Percentiles rank a stretch among this genome's conserved stretches.
These are phyloP conservation scores for Phytopythium aichiense DNA, from an alignment of 352 stramenopile genomes.

Conservation along the genomic window DNA sequence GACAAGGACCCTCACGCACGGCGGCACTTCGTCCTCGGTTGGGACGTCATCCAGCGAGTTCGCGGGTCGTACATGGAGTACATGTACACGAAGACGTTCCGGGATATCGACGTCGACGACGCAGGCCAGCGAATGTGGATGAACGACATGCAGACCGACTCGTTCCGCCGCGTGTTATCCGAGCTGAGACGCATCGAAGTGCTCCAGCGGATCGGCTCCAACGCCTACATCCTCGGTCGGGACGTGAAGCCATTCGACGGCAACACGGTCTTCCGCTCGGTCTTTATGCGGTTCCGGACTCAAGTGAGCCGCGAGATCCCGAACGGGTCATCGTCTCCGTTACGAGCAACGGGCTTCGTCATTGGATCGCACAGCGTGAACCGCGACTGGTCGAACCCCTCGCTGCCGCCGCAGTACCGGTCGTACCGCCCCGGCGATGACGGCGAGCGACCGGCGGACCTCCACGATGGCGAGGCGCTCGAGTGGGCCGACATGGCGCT, in stretches of 20 bases:
- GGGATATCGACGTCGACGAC: conserved; percentile 7
- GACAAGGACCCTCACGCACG: neutral
- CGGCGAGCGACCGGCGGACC: neutral
- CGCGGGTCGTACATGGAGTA: conserved; percentile 15
- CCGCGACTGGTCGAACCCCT: conserved; percentile 14
- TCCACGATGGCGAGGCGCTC: neutral
- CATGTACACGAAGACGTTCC: conserved; percentile 17
- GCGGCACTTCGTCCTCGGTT: conserved; percentile 7
- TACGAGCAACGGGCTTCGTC: neutral
- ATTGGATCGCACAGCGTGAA: conserved; percentile 16
- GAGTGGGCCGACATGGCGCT: conserved; percentile 28
- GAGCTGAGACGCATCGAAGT: conserved; percentile 4
- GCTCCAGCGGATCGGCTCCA: neutral
- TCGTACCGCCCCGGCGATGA: neutral
- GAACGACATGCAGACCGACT: conserved; percentile 13
- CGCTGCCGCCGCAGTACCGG: neutral
- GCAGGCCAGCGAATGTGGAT: conserved; percentile 16
- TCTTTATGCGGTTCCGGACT: conserved; percentile 9
- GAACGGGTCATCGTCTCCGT: neutral
- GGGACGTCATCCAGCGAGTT: conserved; percentile 13
- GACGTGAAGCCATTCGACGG: conserved; percentile 1
- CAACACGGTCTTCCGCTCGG: conserved; percentile 4
- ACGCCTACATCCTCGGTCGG: conserved; percentile 4
- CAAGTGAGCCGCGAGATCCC: conserved; percentile 2
- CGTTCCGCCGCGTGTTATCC: conserved; percentile 5